Evolutionary conservation across 2,329 filamentous ascomycete species (phyloP), one percentile per base, ranked within the genome.

Genomic region (Exophiala mesophila): DNA sequence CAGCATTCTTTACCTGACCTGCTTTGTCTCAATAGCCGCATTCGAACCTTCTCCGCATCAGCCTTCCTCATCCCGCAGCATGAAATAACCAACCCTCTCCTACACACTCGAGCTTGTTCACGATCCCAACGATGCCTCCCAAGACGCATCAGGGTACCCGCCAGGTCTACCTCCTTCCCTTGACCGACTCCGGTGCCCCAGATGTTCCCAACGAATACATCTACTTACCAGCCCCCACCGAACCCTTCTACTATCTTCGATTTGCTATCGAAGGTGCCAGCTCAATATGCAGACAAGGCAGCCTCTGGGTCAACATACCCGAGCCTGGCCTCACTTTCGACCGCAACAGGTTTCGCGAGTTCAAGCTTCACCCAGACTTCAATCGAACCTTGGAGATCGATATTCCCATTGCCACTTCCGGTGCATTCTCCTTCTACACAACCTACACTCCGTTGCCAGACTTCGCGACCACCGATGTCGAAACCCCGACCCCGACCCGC

Each of bases 271-370:
- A 57, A 37, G 55, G 55, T 15, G 49, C 55, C 15, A 57, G 90
- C 62, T 95, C 90, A 49, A 92, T 98, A 71, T 96, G 89, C 65
- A 80, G 88, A 55, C 76, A 95, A 67, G 92, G 94, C 46, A 96
- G 86, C 61, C 74, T 98, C 50, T 98, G 92, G 90, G 84, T 95
- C 59, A 98, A 98, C 64, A 85, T 97, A 47, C 92, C 92, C 5
- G 77, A 83, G 48, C 73, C 82, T 57, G 88, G 83, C 45, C 70
- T 79, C 36, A 69, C 80, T 31, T 98, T 97, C 61, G 76, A 80
- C 52, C 82, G 92, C 55, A 75, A 84, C 58, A 75, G 76, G 23
- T 98, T 94, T 64, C 80, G 81, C 57, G 84, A 95, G 68, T 57
- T 29, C 60, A 94, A 92, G 63, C 77, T 98, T 52, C 76, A 82